Base-by-base conservation (phyloP, 2,329 filamentous ascomycete genomes). In the Colletotrichum noveboracense region DNA sequence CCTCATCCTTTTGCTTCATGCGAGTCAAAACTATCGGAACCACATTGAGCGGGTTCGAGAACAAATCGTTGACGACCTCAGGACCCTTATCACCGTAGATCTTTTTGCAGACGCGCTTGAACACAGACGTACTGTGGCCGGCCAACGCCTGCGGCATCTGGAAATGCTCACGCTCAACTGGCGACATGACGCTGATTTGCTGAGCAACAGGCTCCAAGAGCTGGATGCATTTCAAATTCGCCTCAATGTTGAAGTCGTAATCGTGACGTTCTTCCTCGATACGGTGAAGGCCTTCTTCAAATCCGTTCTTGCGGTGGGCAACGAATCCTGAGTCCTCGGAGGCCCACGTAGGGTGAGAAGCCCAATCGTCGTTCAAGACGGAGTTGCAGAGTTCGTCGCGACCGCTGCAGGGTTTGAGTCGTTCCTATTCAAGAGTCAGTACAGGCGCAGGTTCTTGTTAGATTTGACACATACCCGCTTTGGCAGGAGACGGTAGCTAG, bases 211-310 rank as follows among this genome's bases (percentile, higher is more conserved):
- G 97, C 83, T 98, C 96, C 55, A 99, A 91, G 6, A 99, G 92
- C 84, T 98, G 97, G 75, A 99, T 98, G 66, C 97, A 98, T 79
- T 98, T 96, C 76, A 94, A 92, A 81, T 97, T 98, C 10, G 95
- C 95, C 85, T 99, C 97, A 69, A 99, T 98, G 82, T 98, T 97
- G 86, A 97, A 98, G 84, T 99, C 97, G 80, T 99, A 99, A 82
- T 99, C 97, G 82, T 99, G 97, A 6, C 97, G 94, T 84, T 99
- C 97, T 85, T 99, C 97, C 85, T 99, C 97, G 76, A 99, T 98
- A 24, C 97, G 91, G 82, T 99, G 97, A 10, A 99, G 91, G 36
- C 94, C 94, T 84, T 99, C 97, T 84, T 99, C 97, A 78, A 94
- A 98, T 70, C 94, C 92, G 80, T 99, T 99, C 90, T 99, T 99